These are phyloP conservation scores for Martensiomyces pterosporus DNA, from an alignment of 192 early-diverging fungal species.

Conservation along the genomic window DNA sequence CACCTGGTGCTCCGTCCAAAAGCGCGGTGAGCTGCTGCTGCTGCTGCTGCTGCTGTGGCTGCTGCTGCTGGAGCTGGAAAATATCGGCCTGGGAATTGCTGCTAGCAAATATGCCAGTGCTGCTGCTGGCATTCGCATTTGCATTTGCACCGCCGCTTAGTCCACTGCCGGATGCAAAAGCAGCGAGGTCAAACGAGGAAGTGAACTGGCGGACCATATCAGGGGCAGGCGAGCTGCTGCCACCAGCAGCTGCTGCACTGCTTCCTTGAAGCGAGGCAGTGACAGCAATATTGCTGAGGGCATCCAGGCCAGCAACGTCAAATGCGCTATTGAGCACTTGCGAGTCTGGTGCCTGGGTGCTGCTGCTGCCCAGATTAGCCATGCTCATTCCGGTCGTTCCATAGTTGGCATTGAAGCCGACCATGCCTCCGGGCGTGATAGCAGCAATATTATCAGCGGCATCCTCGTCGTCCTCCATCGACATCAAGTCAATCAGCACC, in stretches of 20 bases:
- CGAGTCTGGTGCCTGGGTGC: conserved; percentile 24
- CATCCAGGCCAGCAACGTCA: conserved; percentile 45
- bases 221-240: conserved; percentile 24
- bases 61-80: too few relatives aligned
- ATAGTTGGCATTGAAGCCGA: conserved; percentile 50
- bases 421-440: conserved; percentile 44
- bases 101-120: conserved; percentile 8
- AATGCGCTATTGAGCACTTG: conserved; percentile 48
- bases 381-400: conserved; percentile 43
- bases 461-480: conserved; percentile 48
- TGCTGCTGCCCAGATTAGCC: conserved; percentile 12
- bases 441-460: conserved; percentile 11
- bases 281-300: conserved; percentile 29
- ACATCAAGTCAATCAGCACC: conserved; percentile 48
- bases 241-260: neutral
- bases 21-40: conserved; percentile 1
- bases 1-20: neutral
- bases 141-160: neutral
- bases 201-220: conserved; percentile 44
- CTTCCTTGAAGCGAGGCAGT: conserved; percentile 6
- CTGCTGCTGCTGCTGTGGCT: too few relatives aligned
- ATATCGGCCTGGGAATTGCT: conserved; percentile 11
- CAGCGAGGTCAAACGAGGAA: conserved; percentile 36
- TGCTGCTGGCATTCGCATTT: neutral
- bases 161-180: neutral